Base-by-base conservation (phyloP, 1,139 yeast species). In the Meyerozyma smithsonii region DNA sequence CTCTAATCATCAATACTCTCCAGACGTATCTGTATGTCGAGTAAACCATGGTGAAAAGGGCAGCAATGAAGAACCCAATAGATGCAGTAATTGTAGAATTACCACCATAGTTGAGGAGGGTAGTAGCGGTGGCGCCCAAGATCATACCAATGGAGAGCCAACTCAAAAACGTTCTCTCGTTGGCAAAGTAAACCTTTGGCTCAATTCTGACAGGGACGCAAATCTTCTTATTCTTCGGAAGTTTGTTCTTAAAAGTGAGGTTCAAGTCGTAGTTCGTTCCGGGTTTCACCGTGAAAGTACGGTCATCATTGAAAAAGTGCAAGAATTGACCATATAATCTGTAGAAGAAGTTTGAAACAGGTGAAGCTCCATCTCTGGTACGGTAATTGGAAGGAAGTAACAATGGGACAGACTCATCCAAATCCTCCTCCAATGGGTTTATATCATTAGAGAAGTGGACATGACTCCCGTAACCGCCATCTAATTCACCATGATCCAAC, bases 161-260 rank as follows among this genome's bases (percentile, higher is more conserved):
- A 41, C 86, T 78, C 50, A 84, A 69, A 52, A 77, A 84, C 0
- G 94, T 84, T 67, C 94, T 77, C 58, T 84, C 94, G 4, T 88
- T 82, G 5, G 94, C 94, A 59, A 84, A 84, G 58, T 84, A 84
- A 23, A 84, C 94, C 61, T 84, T 84, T 45, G 94, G 94, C 60
- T 84, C 94, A 30, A 84, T 84, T 59, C 94, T 73, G 34, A 84
- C 82, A 12, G 92, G 94, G 12, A 84, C 84, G 52, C 84, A 76
- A 44, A 84, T 84, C 39, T 74, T 72, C 57, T 82, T 83, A 4
- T 92, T 92, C 38, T 84, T 79, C 23, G 98, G 98, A 19, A 87
- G 81, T 45, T 64, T 68, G 43, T 59, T 58, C 24, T 60, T 65
- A 48, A 81, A 79, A 20, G 74, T 61, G 35, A 58, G 47, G 55